Evolutionary conservation across 305 asterid species (phyloP).

Genomic region (Fraxinus velutina): DNA sequence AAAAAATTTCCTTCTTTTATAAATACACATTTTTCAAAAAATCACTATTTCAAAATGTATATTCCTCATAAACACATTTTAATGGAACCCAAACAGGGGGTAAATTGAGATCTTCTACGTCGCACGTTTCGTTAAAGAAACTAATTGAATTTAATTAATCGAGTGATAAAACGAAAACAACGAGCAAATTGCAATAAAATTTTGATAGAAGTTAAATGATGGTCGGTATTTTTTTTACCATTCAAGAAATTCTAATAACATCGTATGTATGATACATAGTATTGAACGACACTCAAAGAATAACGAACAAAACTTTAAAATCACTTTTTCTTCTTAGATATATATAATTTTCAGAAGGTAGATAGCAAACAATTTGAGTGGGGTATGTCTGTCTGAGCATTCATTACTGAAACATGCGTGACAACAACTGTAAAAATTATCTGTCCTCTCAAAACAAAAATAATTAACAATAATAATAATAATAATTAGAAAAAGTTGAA

Average conservation of each 20-base stretch:
- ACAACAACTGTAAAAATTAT: slow-evolving; percentile 1
- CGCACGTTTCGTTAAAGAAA: neutral
- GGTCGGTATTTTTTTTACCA: neutral
- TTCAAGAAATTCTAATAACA: neutral
- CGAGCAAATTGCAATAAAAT: neutral
- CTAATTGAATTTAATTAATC: neutral
- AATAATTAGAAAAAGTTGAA: neutral
- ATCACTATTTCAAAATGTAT: too few species aligned
- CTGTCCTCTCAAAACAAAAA: neutral
- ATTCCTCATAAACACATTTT: too few species aligned
- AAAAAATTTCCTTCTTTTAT: too few species aligned
- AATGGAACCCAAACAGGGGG: too few species aligned
- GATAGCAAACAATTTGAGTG: neutral
- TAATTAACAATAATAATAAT: neutral
- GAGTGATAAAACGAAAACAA: neutral
- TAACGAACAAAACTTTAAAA: neutral
- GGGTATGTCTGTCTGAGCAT: neutral
- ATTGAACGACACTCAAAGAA: neutral
- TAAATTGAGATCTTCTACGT: neutral
- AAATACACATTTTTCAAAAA: too few species aligned
- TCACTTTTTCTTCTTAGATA: neutral
- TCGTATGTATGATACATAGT: neutral
- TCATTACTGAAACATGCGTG: slow-evolving; percentile 5
- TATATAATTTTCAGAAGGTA: neutral
- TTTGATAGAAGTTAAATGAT: neutral